Base-by-base conservation (phyloP, 139 green algal species). In the Chlorella sp. region DNA sequence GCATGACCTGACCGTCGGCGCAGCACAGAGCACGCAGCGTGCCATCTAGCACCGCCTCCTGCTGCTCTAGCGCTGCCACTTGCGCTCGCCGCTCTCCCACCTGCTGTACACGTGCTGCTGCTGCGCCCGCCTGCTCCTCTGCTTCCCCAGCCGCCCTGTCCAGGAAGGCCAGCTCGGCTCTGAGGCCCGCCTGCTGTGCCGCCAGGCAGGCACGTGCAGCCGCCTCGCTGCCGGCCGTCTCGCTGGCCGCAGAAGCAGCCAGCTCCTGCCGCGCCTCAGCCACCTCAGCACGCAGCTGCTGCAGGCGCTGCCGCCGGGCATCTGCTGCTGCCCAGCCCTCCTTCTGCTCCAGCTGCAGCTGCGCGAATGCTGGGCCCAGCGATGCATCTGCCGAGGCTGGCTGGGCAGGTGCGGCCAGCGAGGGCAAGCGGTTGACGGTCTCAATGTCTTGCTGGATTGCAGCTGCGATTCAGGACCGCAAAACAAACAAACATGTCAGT, bases 311-410 rank as follows among this genome's bases (percentile, higher is more conserved):
- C 60, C 32, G 56, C 5, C 77, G 58, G 16, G 58, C 26, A 16
- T 43, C 58, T 9, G 60, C 60, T 13, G 30, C 77, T 41, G 73
- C 40, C 77, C 77, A 83, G 26, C 58, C 26, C 40, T 56, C 40
- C 40, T 34, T 69, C 60, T 83, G 77, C 77, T 83, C 60, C 40
- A n/a, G 77, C 40, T 74, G 77, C 77, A 83, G 30, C 77, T 58
- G 44, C 2, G 20, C 41, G 14, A 83, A 58, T 26, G 77, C 77
- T 6, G 41, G 26, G 17, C 58, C 17, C 38, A 83, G 58, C n/a
- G 56, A 9, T 1, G 11, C 46, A 19, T 54, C 46, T 60, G 51
- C 51, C 51, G 51, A 26, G 51, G 51, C 11, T 16, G 51, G 13
- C 16, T 11, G 51, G 14, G 9, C 51, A 20, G 24, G 51, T 16